Percentiles rank a stretch among this genome's conserved stretches.
phyloP scores from a whole-genome alignment of 2,329 filamentous ascomycete genomes.

The Eutypella sp. region DNA sequence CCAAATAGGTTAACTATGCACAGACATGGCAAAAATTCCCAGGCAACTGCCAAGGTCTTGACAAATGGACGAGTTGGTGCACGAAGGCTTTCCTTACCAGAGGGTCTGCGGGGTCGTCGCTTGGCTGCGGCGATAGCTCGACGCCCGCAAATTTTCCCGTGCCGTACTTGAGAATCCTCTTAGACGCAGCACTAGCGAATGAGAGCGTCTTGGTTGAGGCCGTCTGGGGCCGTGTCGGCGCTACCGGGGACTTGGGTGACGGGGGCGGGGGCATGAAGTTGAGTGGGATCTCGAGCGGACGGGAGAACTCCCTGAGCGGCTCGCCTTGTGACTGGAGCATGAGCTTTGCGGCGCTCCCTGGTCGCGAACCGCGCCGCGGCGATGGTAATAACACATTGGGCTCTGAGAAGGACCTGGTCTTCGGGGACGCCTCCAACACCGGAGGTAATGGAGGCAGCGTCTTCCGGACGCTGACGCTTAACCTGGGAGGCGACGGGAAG shows the following conservation, averaged over 20 bases:
- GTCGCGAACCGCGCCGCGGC: too few species aligned
- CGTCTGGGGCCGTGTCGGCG: slow-evolving; percentile 22
- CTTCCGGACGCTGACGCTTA: slow-evolving; percentile 16
- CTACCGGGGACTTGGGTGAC: slow-evolving; percentile 14
- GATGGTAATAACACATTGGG: slow-evolving; percentile 6
- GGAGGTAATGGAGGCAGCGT: slow-evolving; percentile 21
- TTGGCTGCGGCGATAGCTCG: slow-evolving; percentile 51
- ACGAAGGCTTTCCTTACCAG: slow-evolving; percentile 34
- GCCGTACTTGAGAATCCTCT: slow-evolving; percentile 42
- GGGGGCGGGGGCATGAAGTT: not conserved
- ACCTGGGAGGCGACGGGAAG: slow-evolving; percentile 13
- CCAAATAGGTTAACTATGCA: not conserved
- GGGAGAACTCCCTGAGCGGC: slow-evolving; percentile 3
- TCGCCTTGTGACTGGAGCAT: slow-evolving; percentile 11
- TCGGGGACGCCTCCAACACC: slow-evolving; percentile 13
- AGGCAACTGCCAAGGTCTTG: too few species aligned
- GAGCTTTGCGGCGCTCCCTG: slow-evolving; percentile 8
- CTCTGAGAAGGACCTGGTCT: not conserved
- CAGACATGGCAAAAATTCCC: too few species aligned
- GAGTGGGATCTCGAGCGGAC: not conserved
- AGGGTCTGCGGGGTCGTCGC: slow-evolving; percentile 49
- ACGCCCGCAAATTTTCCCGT: slow-evolving; percentile 36
- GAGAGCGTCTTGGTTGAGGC: slow-evolving; percentile 32
- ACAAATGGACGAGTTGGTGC: too few species aligned
- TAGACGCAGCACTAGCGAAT: slow-evolving; percentile 28